A percentile compares a stretch with the other conserved stretches of the same genome.
Evolutionary conservation across 2,329 filamentous ascomycete genomes (phyloP).

Genomic region (Sporothrix pallida): DNA sequence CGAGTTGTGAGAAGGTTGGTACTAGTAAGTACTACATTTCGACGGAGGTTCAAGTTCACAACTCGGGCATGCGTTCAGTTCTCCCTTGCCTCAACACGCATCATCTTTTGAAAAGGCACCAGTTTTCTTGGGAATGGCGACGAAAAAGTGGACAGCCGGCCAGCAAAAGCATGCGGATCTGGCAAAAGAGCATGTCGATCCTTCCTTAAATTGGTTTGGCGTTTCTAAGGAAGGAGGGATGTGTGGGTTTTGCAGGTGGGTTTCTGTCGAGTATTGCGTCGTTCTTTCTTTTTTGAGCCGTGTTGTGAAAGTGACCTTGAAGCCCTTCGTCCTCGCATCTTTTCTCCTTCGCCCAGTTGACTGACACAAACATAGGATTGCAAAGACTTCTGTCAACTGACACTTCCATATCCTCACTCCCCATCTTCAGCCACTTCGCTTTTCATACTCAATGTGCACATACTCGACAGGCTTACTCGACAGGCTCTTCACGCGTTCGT

Average conservation of each 20-base stretch:
- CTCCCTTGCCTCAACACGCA: not conserved
- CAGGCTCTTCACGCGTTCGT: not conserved
- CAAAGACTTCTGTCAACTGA: too few relatives aligned
- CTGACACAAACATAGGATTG: not conserved
- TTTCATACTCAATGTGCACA: not conserved
- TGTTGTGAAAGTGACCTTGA: too few relatives aligned
- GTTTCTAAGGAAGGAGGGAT: not conserved
- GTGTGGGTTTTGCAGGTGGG: not conserved
- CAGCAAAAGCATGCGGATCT: conserved; percentile 24
- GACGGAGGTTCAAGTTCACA: not conserved
- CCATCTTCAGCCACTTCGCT: not conserved
- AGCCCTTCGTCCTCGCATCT: not conserved
- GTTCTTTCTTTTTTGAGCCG: conserved; percentile 19
- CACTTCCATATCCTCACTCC: too few relatives aligned
- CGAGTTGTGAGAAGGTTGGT: too few relatives aligned
- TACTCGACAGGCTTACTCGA: not conserved
- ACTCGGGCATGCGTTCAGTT: not conserved
- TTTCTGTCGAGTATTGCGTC: not conserved
- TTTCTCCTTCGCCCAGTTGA: not conserved
- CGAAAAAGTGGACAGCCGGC: conserved; percentile 4
- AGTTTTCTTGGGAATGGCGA: not conserved
- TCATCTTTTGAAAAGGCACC: not conserved
- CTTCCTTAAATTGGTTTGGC: conserved; percentile 11
- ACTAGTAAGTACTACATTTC: not conserved
- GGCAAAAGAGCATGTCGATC: conserved; percentile 29